phyloP scores from a whole-genome alignment of 78 protist genomes.

The Cavenderia fasciculata region DNA sequence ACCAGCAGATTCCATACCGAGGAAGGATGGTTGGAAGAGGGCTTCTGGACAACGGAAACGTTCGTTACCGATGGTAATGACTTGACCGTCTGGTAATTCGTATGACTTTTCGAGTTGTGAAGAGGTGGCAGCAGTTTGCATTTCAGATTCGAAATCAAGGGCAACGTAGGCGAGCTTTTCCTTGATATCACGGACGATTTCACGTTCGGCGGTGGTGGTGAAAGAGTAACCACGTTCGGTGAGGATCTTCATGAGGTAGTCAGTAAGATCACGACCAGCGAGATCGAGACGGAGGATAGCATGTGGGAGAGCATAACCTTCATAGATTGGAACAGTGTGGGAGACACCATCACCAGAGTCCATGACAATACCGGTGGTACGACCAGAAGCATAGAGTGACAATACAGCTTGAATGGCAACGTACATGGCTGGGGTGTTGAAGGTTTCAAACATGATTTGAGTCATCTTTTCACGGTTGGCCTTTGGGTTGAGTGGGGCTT shows the following conservation, averaged over 20 bases:
- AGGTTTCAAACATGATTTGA: constrained; percentile 89
- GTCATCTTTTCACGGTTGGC: constrained; percentile 81
- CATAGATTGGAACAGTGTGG: constrained; percentile 87
- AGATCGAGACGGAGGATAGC: constrained; percentile 83
- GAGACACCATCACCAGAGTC: constrained; percentile 98
- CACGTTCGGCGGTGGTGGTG: constrained; percentile 92
- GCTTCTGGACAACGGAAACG: constrained; percentile 92
- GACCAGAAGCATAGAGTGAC: constrained; percentile 42
- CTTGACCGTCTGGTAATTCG: constrained; percentile 91
- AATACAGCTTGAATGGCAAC: constrained; percentile 80
- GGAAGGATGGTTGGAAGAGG: constrained; percentile 93
- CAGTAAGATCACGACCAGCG: constrained; percentile 94
- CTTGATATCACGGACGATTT: constrained; percentile 94
- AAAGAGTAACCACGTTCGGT: constrained; percentile 91
- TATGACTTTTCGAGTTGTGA: constrained; percentile 85
- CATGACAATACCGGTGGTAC: constrained; percentile 22
- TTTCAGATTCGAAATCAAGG: constrained; percentile 91
- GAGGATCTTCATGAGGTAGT: constrained; percentile 88
- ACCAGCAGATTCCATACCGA: constrained; percentile 95
- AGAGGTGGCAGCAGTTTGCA: constrained; percentile 84
- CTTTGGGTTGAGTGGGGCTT: constrained; percentile 84
- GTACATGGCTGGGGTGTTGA: constrained; percentile 94
- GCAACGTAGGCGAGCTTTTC: constrained; percentile 90
- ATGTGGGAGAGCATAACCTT: constrained; percentile 85
- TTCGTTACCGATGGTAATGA: constrained; percentile 87